Percentiles rank a stretch among this genome's conserved stretches.
Evolutionary conservation across 1,139 yeast species (phyloP).

Genomic region (Zygosaccharomyces sapae): DNA sequence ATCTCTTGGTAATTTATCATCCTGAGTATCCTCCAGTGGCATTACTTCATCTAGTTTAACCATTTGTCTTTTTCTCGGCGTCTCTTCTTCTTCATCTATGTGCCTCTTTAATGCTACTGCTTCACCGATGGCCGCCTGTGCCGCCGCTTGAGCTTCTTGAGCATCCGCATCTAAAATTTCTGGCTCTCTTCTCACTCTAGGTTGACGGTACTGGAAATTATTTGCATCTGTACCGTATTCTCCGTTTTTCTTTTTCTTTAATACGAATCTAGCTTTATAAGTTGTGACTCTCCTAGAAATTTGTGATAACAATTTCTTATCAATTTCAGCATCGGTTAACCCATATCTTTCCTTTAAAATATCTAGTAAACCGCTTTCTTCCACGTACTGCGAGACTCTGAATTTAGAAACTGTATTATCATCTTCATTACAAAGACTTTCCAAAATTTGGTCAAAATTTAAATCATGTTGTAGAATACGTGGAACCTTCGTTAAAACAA

Average conservation of each 20-base stretch:
- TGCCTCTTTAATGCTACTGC: slow-evolving; percentile 19
- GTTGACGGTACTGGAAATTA: slow-evolving; percentile 9
- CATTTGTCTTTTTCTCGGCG: slow-evolving; percentile 19
- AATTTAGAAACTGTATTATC: slow-evolving; percentile 34
- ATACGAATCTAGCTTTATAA: slow-evolving; percentile 35
- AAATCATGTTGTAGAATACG: slow-evolving; percentile 34
- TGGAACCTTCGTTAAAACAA: slow-evolving; percentile 35
- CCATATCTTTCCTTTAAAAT: slow-evolving; percentile 34
- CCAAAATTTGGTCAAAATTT: slow-evolving; percentile 33
- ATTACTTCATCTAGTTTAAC: slow-evolving; percentile 17
- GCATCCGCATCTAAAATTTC: slow-evolving; percentile 17
- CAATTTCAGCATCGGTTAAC: slow-evolving; percentile 30
- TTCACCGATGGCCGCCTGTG: slow-evolving; percentile 31
- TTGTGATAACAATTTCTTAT: slow-evolving; percentile 30
- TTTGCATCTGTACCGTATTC: slow-evolving; percentile 18
- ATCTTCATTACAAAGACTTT: slow-evolving; percentile 32
- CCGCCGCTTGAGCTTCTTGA: slow-evolving; percentile 33
- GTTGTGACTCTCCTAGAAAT: slow-evolving; percentile 37
- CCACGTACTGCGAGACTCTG: slow-evolving; percentile 35
- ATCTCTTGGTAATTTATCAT: slow-evolving; percentile 35
- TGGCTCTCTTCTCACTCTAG: slow-evolving; percentile 12
- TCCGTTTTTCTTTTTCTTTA: slow-evolving; percentile 35
- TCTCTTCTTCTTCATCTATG: slow-evolving; percentile 16
- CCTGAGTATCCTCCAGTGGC: slow-evolving; percentile 29
- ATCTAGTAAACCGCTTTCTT: slow-evolving; percentile 33